Evolutionary conservation across 371 early-diverging fungal genomes (phyloP), one percentile per base, ranked within the genome.

Genomic region (Apophysomyces ossiformis): DNA sequence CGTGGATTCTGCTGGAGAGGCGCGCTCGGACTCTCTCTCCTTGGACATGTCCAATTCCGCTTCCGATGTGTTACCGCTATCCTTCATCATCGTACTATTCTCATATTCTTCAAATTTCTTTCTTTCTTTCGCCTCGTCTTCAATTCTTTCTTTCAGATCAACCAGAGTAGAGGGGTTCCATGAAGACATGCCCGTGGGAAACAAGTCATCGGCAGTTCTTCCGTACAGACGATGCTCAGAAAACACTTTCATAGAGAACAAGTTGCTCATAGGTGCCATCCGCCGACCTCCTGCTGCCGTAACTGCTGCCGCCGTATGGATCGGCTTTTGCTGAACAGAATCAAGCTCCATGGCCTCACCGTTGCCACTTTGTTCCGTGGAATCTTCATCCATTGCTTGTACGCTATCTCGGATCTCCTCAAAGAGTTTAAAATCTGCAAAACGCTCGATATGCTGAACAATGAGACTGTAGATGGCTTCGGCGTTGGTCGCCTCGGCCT

Each of bases 261-360:
- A 66, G 11, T 80, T 80, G 8, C 58, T 60, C 69, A 80, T 78
- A 9, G 78, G 78, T 9, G 70, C 74, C 32, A 76, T 61, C 26
- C 64, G 63, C 18, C 72, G 70, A 45, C 79, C 80, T 1, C 80
- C 78, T 11, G 80, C 78, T 1, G 78, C 69, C 1, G 75, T 76
- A 0, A 80, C 77, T n/a, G 83, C 80, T 6, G 83, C 83, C 43
- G 80, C 74, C 11, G 77, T 83, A 39, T 76, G 78, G n/a, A 79
- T 75, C 2, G 69, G 71, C 18, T 69, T 63, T 38, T 77, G 74
- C 11, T 38, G 67, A 7, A 41, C 74, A 66, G 45, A 13, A 12
- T 54, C 61, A 32, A 43, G 21, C 1, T 37, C 32, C 32, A 26
- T 26, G 32, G 32, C 32, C 26, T 39, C 5, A 21, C 32, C 35